Base-by-base conservation (phyloP, 2,329 filamentous ascomycete species). In the Hirsutella thompsonii region DNA sequence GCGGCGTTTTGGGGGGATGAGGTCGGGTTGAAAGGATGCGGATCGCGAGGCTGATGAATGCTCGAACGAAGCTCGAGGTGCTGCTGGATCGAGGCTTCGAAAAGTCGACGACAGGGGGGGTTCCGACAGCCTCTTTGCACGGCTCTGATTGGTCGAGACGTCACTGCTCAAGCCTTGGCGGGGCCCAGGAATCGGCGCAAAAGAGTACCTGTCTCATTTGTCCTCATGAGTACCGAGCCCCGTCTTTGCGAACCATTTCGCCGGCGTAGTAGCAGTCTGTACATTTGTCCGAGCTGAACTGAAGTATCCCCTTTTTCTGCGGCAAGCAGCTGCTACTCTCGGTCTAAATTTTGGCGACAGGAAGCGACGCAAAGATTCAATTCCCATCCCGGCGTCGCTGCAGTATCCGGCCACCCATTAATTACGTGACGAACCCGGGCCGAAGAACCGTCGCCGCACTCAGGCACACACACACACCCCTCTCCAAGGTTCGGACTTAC, bases 11-110 rank as follows among this genome's bases (percentile, higher is more conserved):
- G 39, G 44, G 42, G 39, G 41, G 36, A 43, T 38, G 34, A 23
- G 41, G 47, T 45, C 46, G 44, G 42, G 47, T 45, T 48, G 48
- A 37, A 21, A 29, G 13, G 34, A 20, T 36, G 32, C 30, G 36
- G 45, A 54, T 47, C 53, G 52, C 56, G 53, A 60, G 57, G 57
- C 58, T 61, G 56, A 50, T 55, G 53, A 48, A 47, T 39, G 44
- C 9, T 35, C 47, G 51, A 55, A 10, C 9, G 16, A 34, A 34
- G 32, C 16, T 34, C 30, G n/a, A 34, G 32, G 14, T n/a, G 32
- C 32, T 34, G 16, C 10, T 32, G 5, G 32, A 19, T 34, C 32
- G 32, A 34, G 32, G 32, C 32, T 34, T 26, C 32, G 14, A 34
- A 34, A 34, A 34, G 32, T 34, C 32, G 32, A 16, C 32, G 32